Base-by-base conservation (phyloP, 192 early-diverging fungal species). In the Backusella liffmaniae region DNA sequence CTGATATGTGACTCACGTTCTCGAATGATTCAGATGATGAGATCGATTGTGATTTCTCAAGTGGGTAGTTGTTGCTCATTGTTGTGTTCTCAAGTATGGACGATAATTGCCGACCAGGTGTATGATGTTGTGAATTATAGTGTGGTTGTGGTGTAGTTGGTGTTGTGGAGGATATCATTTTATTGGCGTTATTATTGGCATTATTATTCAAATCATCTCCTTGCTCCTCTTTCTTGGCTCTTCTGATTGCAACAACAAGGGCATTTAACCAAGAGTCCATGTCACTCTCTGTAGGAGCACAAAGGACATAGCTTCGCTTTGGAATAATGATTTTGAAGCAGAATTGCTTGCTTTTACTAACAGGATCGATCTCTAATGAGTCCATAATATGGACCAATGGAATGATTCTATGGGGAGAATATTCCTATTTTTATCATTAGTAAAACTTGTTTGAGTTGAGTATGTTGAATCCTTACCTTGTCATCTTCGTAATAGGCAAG, bases 401-500 rank as follows among this genome's bases (percentile, higher is more conserved):
- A 51, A 89, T 87, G 56, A 86, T 85, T 0, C 81, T 77, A 71
- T 83, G 82, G 13, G 85, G 84, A 73, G 84, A 80, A 59, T 85
- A 86, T 73, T 89, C 84, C 87, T 86, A 66, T 13, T 51, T 32
- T 30, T 36, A 37, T 65, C 5, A 67, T 35, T 32, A 70, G 18
- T 18, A 23, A 39, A 71, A 30, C 41, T 26, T 30, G 23, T 42
- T 26, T n/a, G 35, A 62, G 49, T 21, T 62, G 37, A 23, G 34
- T 46, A 32, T 36, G 15, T 16, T 44, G 15, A 37, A 66, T 0
- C 23, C 1, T 71, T 83, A 87, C 87, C 82, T 91, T 90, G 6
- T 84, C 70, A 73, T 91, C 84, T 70, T 91, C 86, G 76, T 91
- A 91, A 76, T 89, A 91, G 1, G 86, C 79, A 66, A 91, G 67